Percentiles rank a stretch among this genome's conserved stretches.
Conservation (phyloP, 2,329 filamentous ascomycete species). For the Colletotrichum acutatum region DNA sequence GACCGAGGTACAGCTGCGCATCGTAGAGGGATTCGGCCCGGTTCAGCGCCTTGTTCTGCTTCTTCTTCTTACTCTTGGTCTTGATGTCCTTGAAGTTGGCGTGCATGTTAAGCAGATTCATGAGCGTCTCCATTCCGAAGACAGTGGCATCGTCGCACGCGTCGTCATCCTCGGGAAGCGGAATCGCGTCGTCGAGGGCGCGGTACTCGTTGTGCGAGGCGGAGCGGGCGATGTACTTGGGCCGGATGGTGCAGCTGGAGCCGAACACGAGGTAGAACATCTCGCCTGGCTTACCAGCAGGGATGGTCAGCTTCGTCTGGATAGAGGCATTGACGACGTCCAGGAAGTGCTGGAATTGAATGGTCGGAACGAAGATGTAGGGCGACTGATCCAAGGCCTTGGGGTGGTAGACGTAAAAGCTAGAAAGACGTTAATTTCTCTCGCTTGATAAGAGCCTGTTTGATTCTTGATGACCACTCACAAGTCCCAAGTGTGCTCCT, state of each 20-base stretch:
- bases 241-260: slow-evolving; percentile 68
- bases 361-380: slow-evolving; percentile 74
- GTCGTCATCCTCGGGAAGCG: slow-evolving; percentile 18
- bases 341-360: slow-evolving; percentile 74
- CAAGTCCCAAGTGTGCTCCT: slow-evolving; percentile 78
- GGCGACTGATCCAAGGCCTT: slow-evolving; percentile 58
- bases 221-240: slow-evolving; percentile 74
- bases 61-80: slow-evolving; percentile 26
- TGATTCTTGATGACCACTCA: slow-evolving; percentile 56
- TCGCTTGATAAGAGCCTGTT: not conserved
- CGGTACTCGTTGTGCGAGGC: slow-evolving; percentile 35
- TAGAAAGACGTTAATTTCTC: slow-evolving; percentile 43
- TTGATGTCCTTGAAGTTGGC: slow-evolving; percentile 41
- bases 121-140: slow-evolving; percentile 21
- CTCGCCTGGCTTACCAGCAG: slow-evolving; percentile 57
- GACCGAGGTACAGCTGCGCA: slow-evolving; percentile 33
- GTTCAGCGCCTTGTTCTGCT: slow-evolving; percentile 19
- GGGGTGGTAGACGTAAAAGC: slow-evolving; percentile 75
- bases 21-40: slow-evolving; percentile 23
- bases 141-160: not conserved
- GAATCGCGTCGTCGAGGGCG: slow-evolving; percentile 8
- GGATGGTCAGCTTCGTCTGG: slow-evolving; percentile 66
- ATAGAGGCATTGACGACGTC: slow-evolving; percentile 71
- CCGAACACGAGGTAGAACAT: slow-evolving; percentile 73
- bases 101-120: slow-evolving; percentile 20